phyloP scores from a whole-genome alignment of 2,329 filamentous ascomycete genomes.

The Onygenales sp. region DNA sequence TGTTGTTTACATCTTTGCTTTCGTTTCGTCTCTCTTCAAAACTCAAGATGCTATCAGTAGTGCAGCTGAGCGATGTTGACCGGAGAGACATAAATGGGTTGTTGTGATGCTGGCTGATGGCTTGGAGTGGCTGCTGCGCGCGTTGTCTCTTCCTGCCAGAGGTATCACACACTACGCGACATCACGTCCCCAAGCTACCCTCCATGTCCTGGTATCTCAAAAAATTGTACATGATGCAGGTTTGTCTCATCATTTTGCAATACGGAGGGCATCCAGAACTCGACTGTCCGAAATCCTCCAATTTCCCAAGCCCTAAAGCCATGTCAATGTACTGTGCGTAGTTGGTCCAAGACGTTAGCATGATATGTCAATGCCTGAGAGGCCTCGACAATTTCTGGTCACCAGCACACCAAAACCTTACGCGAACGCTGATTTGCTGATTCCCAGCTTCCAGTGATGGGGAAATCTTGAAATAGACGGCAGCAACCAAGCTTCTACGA shows the following conservation, averaged over 20 bases:
- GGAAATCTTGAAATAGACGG: neutral
- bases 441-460: neutral
- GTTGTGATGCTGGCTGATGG: neutral
- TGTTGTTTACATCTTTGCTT: neutral
- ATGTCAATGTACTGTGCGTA: no score
- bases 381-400: neutral
- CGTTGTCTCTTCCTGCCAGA: neutral
- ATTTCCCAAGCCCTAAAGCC: neutral
- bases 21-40: neutral
- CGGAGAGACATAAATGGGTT: neutral
- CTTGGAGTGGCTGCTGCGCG: neutral
- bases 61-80: no score
- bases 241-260: neutral
- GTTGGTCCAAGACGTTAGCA: neutral
- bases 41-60: neutral
- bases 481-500: no score
- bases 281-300: neutral
- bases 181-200: neutral
- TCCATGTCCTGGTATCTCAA: neutral
- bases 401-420: neutral
- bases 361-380: conserved; percentile 2
- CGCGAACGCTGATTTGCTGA: neutral
- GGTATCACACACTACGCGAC: neutral
- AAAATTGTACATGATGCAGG: neutral
- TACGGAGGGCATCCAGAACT: neutral